Evolutionary conservation across 257 asterid genomes (phyloP), one percentile per base, ranked within the genome.

Genomic region (Lycium barbarum): DNA sequence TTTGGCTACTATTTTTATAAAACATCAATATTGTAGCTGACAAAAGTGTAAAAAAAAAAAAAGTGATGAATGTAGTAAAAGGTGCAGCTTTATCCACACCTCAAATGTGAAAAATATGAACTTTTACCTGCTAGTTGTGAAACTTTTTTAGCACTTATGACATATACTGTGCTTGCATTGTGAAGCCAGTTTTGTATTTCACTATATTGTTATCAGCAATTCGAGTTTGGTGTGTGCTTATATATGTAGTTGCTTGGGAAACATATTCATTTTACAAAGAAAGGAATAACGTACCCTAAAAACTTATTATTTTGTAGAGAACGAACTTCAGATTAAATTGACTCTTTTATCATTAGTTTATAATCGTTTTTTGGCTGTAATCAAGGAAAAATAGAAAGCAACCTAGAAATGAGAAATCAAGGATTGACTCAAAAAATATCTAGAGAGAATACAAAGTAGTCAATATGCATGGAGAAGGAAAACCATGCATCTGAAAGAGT

Each of bases 1-100:
- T 47, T 47, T 47, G 18, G 81, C 20, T 73, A 20, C 81, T 73
- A 61, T 49, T 47, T 55, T 49, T 22, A 20, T 3, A 4, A 40
- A 10, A 17, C 18, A 57, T 57, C 15, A 7, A 57, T 55, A 18
- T 33, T 43, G 36, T 72, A 43, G 18, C 0, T 72, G 36, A 43
- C 57, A 49, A 6, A 12, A 47, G 20, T 73, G 80, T 26, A 0
- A 26, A 26, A 26, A 26, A 26, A 26, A 26, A 26, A 26, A 26
- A 26, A 47, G 20, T 73, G 80, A 47, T 20, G 80, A 73, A 47
- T 47, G 66, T 59, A 59, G 66, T 59, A 18, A 59, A 59, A 59
- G 45, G 12, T 47, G 40, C 59, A 73, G 59, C 59, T 73, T 45
- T 45, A 18, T 26, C n/a, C 59, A 72, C 6, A 20, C 40, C 40